Evolutionary conservation across 208 protist genomes (phyloP), one percentile per base, ranked within the genome.

Genomic region (Trypanosoma brucei): DNA sequence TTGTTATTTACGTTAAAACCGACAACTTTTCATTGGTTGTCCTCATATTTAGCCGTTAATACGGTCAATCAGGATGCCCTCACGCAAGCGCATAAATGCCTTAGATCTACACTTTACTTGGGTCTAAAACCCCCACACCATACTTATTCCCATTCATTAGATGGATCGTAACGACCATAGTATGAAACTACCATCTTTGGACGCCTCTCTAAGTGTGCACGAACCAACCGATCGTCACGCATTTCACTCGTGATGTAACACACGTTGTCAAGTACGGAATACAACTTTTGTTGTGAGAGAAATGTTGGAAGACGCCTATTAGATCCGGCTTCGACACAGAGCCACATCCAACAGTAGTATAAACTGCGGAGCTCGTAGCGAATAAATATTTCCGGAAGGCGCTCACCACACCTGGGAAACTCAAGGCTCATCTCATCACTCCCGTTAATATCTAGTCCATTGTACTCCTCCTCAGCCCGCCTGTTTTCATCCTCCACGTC

Each of bases 191-290:
- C 63, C 8, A 56, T 55, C n/a, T 58, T 58, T 39, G 36, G 13
- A 3, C 73, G 72, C 39, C 50, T 54, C 38, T 35, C 52, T 39
- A 92, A 55, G 61, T 92, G 86, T 0, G 78, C 69, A 7, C 70
- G 72, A 30, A 92, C 54, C 57, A 58, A 69, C 6, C 50, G 49
- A 55, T 78, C 70, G 45, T 75, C 68, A 13, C 77, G 86, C 39
- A 92, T 65, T 3, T 78, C 56, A 58, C 82, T 80, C 7, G 83
- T 81, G 36, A 89, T 53, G 51, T 80, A 85, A 65, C 86, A 92
- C 5, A 78, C 72, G 61, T 92, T 92, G 60, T 89, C 73, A 35
- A 89, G 54, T 11, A 89, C 75, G 8, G 70, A 59, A 13, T 53
- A 50, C 40, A 74, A 73, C 14, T 68, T 70, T 37, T 48, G 49